Conservation (phyloP, 176 grass and related monocot genomes). For the Microstegium vimineum region DNA sequence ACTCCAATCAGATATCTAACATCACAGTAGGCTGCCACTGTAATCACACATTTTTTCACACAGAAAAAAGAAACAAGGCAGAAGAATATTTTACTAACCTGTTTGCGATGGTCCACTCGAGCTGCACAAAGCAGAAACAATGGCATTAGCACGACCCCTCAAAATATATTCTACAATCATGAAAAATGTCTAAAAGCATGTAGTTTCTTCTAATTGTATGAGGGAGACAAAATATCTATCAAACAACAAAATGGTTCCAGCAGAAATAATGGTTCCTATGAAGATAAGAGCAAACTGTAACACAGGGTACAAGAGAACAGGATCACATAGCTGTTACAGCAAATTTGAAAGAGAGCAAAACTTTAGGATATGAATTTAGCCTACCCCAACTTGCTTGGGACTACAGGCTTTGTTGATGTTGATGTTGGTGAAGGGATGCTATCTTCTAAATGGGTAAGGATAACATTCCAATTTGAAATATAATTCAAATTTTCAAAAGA, state of each 20-base stretch:
- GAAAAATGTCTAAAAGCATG: not conserved
- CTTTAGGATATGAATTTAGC: not conserved
- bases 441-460: not conserved
- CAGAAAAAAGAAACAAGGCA: not conserved
- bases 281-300: not conserved
- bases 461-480: not conserved
- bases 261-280: not conserved
- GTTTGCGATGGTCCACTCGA: slow-evolving; percentile 4
- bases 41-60: slow-evolving; percentile 14
- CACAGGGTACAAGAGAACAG: not conserved
- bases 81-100: slow-evolving; percentile 11
- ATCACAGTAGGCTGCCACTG: not conserved
- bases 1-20: slow-evolving; percentile 25
- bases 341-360: not conserved
- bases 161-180: not conserved
- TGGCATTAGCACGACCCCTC: not conserved
- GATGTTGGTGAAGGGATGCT: not conserved
- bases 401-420: too few relatives aligned
- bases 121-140: slow-evolving; percentile 32
- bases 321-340: not conserved
- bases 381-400: too few relatives aligned
- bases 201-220: not conserved
- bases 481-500: too few relatives aligned
- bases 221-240: not conserved
- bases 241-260: not conserved